These are phyloP conservation scores for Lophium mytilinum DNA, from an alignment of 495 filamentous ascomycete genomes.

Conservation along the genomic window DNA sequence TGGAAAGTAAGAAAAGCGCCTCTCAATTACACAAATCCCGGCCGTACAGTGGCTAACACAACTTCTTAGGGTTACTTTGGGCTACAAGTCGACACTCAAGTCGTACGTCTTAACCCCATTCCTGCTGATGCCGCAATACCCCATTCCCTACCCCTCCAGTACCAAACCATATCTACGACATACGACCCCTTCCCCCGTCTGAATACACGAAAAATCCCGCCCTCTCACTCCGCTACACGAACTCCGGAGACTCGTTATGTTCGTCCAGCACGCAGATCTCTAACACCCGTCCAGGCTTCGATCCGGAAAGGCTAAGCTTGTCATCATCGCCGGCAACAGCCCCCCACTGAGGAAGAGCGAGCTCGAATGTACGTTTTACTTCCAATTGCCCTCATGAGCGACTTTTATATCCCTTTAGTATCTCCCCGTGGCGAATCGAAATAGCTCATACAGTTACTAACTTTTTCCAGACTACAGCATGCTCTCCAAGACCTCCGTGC, in stretches of 20 bases:
- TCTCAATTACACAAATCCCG: neutral
- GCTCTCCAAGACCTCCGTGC: constrained; percentile 86
- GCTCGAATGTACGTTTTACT: constrained; percentile 51
- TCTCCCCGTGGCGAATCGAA: no score
- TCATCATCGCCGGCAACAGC: constrained; percentile 80
- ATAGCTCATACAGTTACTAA: no score
- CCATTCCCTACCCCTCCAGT: neutral
- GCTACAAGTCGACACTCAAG: constrained; percentile 96
- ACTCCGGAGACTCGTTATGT: no score
- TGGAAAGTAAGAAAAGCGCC: constrained; percentile 55
- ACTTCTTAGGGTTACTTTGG: constrained; percentile 57
- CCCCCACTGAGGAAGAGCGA: constrained; percentile 92
- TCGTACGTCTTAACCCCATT: constrained; percentile 27
- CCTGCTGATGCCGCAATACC: neutral
- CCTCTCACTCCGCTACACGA: no score
- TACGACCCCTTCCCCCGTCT: no score
- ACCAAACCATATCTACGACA: no score
- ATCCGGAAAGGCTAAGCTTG: constrained; percentile 67
- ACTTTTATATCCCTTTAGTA: no score
- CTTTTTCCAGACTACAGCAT: neutral
- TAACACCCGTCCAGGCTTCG: constrained; percentile 45
- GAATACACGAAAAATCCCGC: no score
- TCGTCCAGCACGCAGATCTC: no score
- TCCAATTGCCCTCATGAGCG: no score
- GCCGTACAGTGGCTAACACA: neutral